phyloP scores from a whole-genome alignment of 495 filamentous ascomycete genomes.

The Aspergillus bridgeri region DNA sequence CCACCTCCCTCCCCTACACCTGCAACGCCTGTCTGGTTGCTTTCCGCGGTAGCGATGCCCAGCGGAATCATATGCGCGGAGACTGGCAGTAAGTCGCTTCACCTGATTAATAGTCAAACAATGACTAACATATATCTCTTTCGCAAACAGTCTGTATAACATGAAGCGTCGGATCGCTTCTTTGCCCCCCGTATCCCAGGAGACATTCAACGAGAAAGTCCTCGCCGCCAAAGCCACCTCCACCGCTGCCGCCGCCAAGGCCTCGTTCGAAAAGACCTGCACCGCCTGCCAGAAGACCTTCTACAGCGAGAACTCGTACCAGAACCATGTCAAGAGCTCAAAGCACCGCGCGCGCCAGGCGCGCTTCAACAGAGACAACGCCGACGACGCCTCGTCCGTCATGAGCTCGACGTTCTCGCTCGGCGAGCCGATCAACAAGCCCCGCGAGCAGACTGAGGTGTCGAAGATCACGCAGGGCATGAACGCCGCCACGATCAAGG shows the following conservation, averaged over 20 bases:
- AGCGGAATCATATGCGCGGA: conserved; percentile 90
- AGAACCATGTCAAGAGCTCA: conserved; percentile 86
- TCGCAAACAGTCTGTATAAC: conserved; percentile 77
- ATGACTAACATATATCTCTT: conserved; percentile 1
- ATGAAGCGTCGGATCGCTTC: conserved; percentile 92
- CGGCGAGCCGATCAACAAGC: conserved; percentile 66
- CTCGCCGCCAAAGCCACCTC: conserved; percentile 84
- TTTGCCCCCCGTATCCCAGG: conserved; percentile 86
- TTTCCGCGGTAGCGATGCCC: conserved; percentile 89
- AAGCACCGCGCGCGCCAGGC: conserved; percentile 77
- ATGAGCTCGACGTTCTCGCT: conserved; percentile 90
- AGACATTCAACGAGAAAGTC: conserved; percentile 94
- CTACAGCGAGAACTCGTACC: conserved; percentile 92
- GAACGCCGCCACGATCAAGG: conserved; percentile 67
- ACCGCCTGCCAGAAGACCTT: conserved; percentile 84
- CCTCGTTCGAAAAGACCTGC: conserved; percentile 82
- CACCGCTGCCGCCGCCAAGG: conserved; percentile 79
- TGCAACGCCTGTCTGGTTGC: conserved; percentile 98
- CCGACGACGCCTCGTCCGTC: conserved; percentile 76
- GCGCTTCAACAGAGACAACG: conserved; percentile 37
- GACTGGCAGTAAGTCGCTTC: conserved; percentile 92
- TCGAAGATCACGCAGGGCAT: conserved; percentile 74
- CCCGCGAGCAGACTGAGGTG: conserved; percentile 59
- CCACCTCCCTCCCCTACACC: conserved; percentile 75
- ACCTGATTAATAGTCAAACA: background rate